These are phyloP conservation scores for Beauveria pseudobassiana DNA, from an alignment of 2,329 filamentous ascomycete genomes.

Conservation along the genomic window DNA sequence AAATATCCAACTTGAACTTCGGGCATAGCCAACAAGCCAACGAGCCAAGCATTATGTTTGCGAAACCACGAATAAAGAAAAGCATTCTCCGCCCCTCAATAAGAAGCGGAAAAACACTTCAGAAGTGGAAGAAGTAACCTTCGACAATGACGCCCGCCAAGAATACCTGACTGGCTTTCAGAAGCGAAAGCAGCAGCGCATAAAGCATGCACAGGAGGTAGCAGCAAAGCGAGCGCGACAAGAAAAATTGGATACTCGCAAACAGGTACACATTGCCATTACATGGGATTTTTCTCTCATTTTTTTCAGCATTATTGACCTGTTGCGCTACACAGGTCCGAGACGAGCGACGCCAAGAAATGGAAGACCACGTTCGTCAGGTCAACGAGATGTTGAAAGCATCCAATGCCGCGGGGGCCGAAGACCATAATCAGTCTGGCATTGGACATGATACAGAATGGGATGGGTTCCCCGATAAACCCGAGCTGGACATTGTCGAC, in stretches of 20 bases:
- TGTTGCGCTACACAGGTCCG: constrained; percentile 53
- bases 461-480: constrained; percentile 54
- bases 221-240: constrained; percentile 69
- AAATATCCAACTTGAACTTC: not conserved
- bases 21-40: not conserved
- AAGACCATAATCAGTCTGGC: constrained; percentile 28
- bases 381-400: constrained; percentile 64
- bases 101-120: constrained; percentile 59
- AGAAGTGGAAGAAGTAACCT: constrained; percentile 71
- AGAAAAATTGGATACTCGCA: constrained; percentile 66
- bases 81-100: constrained; percentile 45
- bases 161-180: constrained; percentile 95
- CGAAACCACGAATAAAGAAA: constrained; percentile 52
- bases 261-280: constrained; percentile 51
- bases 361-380: constrained; percentile 72
- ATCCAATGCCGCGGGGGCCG: constrained; percentile 42
- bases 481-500: constrained; percentile 50
- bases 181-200: constrained; percentile 83
- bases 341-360: constrained; percentile 72
- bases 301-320: not conserved
- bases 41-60: constrained; percentile 34
- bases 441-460: constrained; percentile 47
- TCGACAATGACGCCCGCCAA: constrained; percentile 70
- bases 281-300: constrained; percentile 1
- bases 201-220: constrained; percentile 76